phyloP scores from a whole-genome alignment of 192 early-diverging fungal genomes.

The Radiomyces spectabilis region DNA sequence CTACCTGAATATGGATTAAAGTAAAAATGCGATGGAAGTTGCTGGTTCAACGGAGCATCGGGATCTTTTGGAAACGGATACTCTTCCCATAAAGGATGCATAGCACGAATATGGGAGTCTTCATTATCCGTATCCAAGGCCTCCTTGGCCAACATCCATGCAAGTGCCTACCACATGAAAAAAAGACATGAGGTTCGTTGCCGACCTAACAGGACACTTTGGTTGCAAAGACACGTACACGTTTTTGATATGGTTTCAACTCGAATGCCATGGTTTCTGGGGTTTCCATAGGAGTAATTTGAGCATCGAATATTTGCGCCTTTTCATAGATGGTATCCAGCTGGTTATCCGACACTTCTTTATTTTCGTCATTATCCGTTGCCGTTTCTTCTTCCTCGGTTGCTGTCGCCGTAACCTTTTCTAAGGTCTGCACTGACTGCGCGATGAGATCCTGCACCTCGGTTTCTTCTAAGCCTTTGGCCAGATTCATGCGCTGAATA shows the following conservation, averaged over 20 bases:
- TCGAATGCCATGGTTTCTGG: constrained; percentile 33
- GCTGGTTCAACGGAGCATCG: not conserved
- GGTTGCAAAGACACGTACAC: constrained; percentile 3
- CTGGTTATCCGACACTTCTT: constrained; percentile 42
- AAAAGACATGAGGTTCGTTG: not conserved
- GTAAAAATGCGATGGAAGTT: constrained; percentile 25
- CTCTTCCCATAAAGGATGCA: constrained; percentile 50
- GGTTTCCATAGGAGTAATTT: constrained; percentile 36
- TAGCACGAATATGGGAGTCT: constrained; percentile 16
- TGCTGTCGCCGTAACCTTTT: not conserved
- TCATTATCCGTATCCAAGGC: not conserved
- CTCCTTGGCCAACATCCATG: constrained; percentile 49
- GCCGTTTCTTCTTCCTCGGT: constrained; percentile 9
- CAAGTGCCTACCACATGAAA: constrained; percentile 23
- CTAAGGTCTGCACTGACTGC: not conserved
- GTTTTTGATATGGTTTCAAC: constrained; percentile 41
- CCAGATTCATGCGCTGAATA: not conserved
- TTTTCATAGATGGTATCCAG: constrained; percentile 48
- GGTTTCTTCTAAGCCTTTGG: not conserved
- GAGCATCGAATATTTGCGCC: constrained; percentile 40
- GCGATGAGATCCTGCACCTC: constrained; percentile 1
- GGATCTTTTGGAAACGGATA: constrained; percentile 35
- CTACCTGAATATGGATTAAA: constrained; percentile 39
- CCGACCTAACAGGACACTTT: too few species aligned
- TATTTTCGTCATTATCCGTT: constrained; percentile 15